A percentile compares a stretch with the other conserved stretches of the same genome.
Evolutionary conservation across 2,329 filamentous ascomycete genomes (phyloP).

Genomic region (Acarospora socialis): DNA sequence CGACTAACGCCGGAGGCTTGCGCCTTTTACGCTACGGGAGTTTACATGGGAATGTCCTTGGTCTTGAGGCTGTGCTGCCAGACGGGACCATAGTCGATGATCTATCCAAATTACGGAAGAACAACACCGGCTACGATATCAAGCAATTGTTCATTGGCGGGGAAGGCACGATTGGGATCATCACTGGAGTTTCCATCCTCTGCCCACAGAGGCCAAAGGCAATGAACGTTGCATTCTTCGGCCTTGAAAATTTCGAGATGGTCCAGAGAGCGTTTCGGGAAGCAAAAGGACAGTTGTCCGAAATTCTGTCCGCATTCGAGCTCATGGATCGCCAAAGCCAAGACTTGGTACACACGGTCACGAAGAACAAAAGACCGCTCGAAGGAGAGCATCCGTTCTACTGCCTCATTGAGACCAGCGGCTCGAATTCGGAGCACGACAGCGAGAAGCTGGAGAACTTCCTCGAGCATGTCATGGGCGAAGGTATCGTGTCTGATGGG

Average conservation of each 20-base stretch:
- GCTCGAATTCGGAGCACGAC: slow-evolving; percentile 88
- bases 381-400: slow-evolving; percentile 85
- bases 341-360: slow-evolving; percentile 58
- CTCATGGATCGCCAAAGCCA: slow-evolving; percentile 86
- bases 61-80: slow-evolving; percentile 82
- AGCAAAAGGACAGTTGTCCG: slow-evolving; percentile 77
- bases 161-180: slow-evolving; percentile 87
- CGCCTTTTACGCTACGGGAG: slow-evolving; percentile 84
- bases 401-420: slow-evolving; percentile 90
- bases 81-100: slow-evolving; percentile 89
- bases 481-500: slow-evolving; percentile 75
- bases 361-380: slow-evolving; percentile 63
- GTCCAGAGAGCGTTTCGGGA: slow-evolving; percentile 74
- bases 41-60: slow-evolving; percentile 82
- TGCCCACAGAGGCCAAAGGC: slow-evolving; percentile 79
- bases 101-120: slow-evolving; percentile 78
- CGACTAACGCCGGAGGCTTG: slow-evolving; percentile 88
- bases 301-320: slow-evolving; percentile 95
- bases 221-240: slow-evolving; percentile 90
- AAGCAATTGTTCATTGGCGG: slow-evolving; percentile 95
- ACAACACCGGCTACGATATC: slow-evolving; percentile 96
- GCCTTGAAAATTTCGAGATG: slow-evolving; percentile 78
- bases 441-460: slow-evolving; percentile 80
- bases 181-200: slow-evolving; percentile 78
- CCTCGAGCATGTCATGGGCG: slow-evolving; percentile 79